phyloP scores from a whole-genome alignment of 768 basidiomycete species.

The Stropharia rugosoannulata region DNA sequence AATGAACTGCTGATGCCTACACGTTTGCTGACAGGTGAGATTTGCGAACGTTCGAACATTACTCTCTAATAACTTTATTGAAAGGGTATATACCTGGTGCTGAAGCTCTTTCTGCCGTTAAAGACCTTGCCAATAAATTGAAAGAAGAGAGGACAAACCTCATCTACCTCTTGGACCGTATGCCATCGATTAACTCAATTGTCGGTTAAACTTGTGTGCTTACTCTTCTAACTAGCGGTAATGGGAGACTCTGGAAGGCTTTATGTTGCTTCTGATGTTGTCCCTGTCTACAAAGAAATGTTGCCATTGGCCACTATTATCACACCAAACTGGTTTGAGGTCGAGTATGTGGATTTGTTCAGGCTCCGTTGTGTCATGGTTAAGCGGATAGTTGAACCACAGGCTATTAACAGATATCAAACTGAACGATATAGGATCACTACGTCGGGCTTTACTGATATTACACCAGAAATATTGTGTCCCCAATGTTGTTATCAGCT shows the following conservation, averaged over 20 bases:
- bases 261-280: constrained; percentile 85
- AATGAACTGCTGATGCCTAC: constrained; percentile 75
- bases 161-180: constrained; percentile 91
- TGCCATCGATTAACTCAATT: constrained; percentile 26
- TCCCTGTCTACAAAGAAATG: constrained; percentile 83
- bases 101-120: constrained; percentile 69
- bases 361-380: neutral
- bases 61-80: neutral
- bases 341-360: constrained; percentile 61
- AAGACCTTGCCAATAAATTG: constrained; percentile 59
- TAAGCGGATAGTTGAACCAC: constrained; percentile 17
- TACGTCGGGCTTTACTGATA: constrained; percentile 64
- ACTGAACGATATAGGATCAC: constrained; percentile 64
- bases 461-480: constrained; percentile 79
- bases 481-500: constrained; percentile 89
- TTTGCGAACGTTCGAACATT: neutral
- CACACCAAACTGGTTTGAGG: constrained; percentile 98
- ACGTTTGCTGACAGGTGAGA: constrained; percentile 76
- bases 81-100: constrained; percentile 88
- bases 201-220: neutral
- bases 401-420: constrained; percentile 77
- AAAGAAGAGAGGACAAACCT: constrained; percentile 56
- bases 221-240: constrained; percentile 60
- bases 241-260: constrained; percentile 89
- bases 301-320: constrained; percentile 88